Percentiles rank a stretch among this genome's conserved stretches.
These are phyloP conservation scores for Phanerodontia chrysosporium DNA, from an alignment of 768 basidiomycete genomes.

Conservation along the genomic window DNA sequence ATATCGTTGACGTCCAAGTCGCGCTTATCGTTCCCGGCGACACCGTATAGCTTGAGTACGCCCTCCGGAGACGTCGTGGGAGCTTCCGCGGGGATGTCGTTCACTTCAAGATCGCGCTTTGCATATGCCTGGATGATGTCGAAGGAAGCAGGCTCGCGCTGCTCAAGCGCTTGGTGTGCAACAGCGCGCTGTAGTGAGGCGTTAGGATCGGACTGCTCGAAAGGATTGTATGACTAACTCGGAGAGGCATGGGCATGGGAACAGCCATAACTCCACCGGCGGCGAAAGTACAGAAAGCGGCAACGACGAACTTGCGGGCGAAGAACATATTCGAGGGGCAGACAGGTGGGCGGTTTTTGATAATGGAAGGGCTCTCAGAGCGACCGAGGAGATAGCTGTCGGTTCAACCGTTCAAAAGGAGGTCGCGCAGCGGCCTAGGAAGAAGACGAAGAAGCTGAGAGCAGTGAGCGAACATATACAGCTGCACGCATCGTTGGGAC, in stretches of 20 bases:
- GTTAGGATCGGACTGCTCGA: neutral
- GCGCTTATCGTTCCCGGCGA: neutral
- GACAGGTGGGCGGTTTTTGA: slow-evolving; percentile 10
- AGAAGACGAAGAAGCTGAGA: slow-evolving; percentile 17
- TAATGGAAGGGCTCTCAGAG: slow-evolving; percentile 5
- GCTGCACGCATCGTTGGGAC: neutral
- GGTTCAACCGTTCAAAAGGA: slow-evolving; percentile 25
- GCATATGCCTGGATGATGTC: slow-evolving; percentile 41
- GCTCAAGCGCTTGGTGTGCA: slow-evolving; percentile 21
- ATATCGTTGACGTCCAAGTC: slow-evolving; percentile 21
- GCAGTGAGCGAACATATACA: slow-evolving; percentile 7
- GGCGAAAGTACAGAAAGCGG: slow-evolving; percentile 39
- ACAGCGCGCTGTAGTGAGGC: slow-evolving; percentile 1
- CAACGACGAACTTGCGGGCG: slow-evolving; percentile 34
- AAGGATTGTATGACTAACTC: slow-evolving; percentile 24
- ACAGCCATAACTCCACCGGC: slow-evolving; percentile 38
- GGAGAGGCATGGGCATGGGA: slow-evolving; percentile 39
- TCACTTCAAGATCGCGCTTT: slow-evolving; percentile 22
- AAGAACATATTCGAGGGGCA: slow-evolving; percentile 39
- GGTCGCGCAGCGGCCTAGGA: slow-evolving; percentile 33
- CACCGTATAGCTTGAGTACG: slow-evolving; percentile 24
- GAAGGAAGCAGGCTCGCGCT: slow-evolving; percentile 30
- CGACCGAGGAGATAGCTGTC: slow-evolving; percentile 14
- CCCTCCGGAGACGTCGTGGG: slow-evolving; percentile 29
- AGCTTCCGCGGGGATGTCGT: slow-evolving; percentile 28